Base-by-base conservation (phyloP, 2,329 filamentous ascomycete species). In the Plectosphaerella cucumerina region DNA sequence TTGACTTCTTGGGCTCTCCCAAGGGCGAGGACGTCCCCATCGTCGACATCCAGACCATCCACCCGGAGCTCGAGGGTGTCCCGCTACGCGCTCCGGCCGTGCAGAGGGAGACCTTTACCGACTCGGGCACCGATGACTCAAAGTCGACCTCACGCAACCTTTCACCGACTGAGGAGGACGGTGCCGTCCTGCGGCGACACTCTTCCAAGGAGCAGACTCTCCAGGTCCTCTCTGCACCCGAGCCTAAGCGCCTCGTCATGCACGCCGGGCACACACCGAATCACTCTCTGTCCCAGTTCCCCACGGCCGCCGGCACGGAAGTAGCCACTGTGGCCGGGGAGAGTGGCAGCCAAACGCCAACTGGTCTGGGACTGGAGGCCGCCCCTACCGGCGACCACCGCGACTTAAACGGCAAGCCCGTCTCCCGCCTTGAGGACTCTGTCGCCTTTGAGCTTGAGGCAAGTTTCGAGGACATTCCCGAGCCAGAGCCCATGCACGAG, bases 231-330 rank as follows among this genome's bases (percentile, higher is more conserved):
- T 70, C 69, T 21, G 75, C 74, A 8, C 69, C 74, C 6, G 80
- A 77, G 58, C 69, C 71, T 42, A 70, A 68, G 46, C 72, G 82
- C 43, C 73, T 84, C 39, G 82, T 74, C 1, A 80, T 85, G 74
- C 77, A 85, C 62, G 82, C 82, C 18, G 82, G 82, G 1, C 82
- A 85, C 62, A 85, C 82, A 2, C 82, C 82, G 6, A 84, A 75
- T 47, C 81, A 84, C 60, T 82, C 80, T 1, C 66, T 82, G 11
- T 81, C 81, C 5, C 64, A 75, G 2, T 64, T 81, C 15, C 70
- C 71, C 6, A 76, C 74, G 10, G 66, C 71, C 44, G 66, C 68
- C 9, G 70, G 71, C 12, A 75, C 74, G 2, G 69, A 65, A 11
- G 64, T 61, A 15, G 59, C 62, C 8, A 74, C 73, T 33, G 69